Percentiles rank a stretch among this genome's conserved stretches.
These are phyloP conservation scores for Ustilago cynodontis DNA, from an alignment of 1,284 basidiomycete species.

Conservation along the genomic window DNA sequence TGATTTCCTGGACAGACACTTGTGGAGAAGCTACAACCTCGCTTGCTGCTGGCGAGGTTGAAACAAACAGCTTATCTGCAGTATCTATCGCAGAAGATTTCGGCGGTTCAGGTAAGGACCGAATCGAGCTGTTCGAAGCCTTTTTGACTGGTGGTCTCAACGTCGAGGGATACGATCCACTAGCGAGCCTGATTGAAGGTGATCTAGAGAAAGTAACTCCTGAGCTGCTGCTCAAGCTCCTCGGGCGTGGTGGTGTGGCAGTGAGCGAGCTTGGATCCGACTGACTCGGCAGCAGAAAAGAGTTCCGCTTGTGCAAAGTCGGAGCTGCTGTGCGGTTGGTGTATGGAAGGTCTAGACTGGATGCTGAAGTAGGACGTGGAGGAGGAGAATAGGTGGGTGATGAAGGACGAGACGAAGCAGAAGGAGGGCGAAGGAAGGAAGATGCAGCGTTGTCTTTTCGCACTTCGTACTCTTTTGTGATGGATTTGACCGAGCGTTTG, in stretches of 20 bases:
- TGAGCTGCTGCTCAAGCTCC: slow-evolving; percentile 35
- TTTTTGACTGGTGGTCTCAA: slow-evolving; percentile 35
- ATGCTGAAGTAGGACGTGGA: slow-evolving; percentile 5
- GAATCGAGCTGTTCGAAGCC: slow-evolving; percentile 35
- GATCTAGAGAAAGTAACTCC: slow-evolving; percentile 28
- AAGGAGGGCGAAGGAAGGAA: slow-evolving; percentile 12
- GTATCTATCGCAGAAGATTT: neutral
- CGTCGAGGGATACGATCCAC: slow-evolving; percentile 47
- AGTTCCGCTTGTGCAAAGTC: slow-evolving; percentile 17
- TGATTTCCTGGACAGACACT: neutral
- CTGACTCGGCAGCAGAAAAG: slow-evolving; percentile 22
- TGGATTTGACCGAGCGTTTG: slow-evolving; percentile 49
- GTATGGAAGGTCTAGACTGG: slow-evolving; percentile 2
- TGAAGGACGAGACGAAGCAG: slow-evolving; percentile 21
- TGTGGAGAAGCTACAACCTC: neutral
- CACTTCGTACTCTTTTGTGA: slow-evolving; percentile 38
- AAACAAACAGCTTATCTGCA: neutral
- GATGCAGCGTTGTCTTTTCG: slow-evolving; percentile 18
- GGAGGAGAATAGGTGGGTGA: slow-evolving; percentile 12
- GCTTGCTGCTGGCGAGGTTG: neutral
- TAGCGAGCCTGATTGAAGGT: slow-evolving; percentile 45
- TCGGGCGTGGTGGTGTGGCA: slow-evolving; percentile 32
- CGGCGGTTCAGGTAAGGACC: slow-evolving; percentile 36
- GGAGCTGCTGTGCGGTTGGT: slow-evolving; percentile 9
- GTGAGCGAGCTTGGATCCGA: slow-evolving; percentile 18